Evolutionary conservation across 306 rosid species (phyloP), one percentile per base, ranked within the genome.

Genomic region (Crataegus laevigata): DNA sequence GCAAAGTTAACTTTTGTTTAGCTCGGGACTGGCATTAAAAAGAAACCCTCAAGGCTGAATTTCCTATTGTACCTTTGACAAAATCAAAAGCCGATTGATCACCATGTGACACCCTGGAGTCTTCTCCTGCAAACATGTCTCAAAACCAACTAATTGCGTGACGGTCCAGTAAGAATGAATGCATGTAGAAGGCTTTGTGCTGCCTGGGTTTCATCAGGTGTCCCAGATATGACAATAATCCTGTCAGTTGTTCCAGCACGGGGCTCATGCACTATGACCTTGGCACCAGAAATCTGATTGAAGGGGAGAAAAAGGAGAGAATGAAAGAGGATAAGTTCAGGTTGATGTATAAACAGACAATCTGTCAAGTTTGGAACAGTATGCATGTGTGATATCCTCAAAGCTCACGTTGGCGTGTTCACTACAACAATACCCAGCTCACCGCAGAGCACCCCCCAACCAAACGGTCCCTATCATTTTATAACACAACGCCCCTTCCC

Each of bases 161-260:
- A 92, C 60, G 96, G 85, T 78, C 99, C 99, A 17, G 94, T 85
- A 51, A 92, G 96, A 81, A 94, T 94, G 77, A 90, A 94, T 26
- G 99, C 96, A 77, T 90, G 99, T 43, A 94, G 93, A 71, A 94
- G 96, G 83, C 96, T 89, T 84, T 94, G 97, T 3, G 99, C 99
- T 29, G 99, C 96, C 81, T 94, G 96, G 50, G 98, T 94, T 87
- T 94, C 98, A 18, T 94, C 98, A 0, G 99, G 99, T 36, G 96
- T 84, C 67, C 99, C 99, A 9, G 99, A 94, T 75, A 94, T 88
- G 73, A 94, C 89, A 68, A 94, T 83, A 68, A 80, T 86, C 79
- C 96, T 85, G 40, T 90, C 93, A 9, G 87, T 82, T 54, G 89
- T 79, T 84, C 96, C 90, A 21, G 90, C 89, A 77, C 73, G 96